Evolutionary conservation across 2,329 filamentous ascomycete species (phyloP).

Genomic region (Chaetomium strumarium): DNA sequence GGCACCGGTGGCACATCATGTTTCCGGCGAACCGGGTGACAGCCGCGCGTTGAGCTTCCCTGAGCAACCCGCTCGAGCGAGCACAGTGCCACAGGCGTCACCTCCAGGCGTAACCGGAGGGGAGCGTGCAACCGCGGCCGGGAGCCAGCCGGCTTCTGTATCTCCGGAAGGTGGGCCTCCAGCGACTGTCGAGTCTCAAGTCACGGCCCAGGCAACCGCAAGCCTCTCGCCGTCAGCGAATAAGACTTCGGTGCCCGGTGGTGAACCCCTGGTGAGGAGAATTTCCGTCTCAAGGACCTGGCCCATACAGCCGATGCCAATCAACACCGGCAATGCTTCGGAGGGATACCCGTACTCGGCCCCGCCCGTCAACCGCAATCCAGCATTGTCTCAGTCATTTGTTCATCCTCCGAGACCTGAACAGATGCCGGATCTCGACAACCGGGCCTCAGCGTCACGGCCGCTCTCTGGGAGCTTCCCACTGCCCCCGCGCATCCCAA

Average conservation of each 20-base stretch:
- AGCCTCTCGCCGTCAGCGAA: constrained; percentile 14
- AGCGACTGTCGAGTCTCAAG: constrained; percentile 28
- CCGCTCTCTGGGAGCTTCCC: constrained; percentile 41
- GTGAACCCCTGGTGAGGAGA: constrained; percentile 17
- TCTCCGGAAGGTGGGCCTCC: constrained; percentile 20
- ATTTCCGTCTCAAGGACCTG: constrained; percentile 40
- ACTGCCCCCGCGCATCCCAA: constrained; percentile 37
- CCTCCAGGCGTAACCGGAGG: constrained; percentile 11
- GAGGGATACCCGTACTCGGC: constrained; percentile 38
- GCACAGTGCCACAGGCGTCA: constrained; percentile 10
- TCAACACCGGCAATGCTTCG: constrained; percentile 17
- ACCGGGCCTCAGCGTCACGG: constrained; percentile 35
- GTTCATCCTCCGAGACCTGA: constrained; percentile 36
- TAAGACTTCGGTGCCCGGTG: not conserved
- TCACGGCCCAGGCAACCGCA: constrained; percentile 25
- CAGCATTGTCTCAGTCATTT: constrained; percentile 32
- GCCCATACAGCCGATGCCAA: constrained; percentile 35
- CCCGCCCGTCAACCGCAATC: constrained; percentile 31
- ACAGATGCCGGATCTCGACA: constrained; percentile 36
- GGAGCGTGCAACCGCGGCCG: not conserved
- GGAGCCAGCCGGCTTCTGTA: constrained; percentile 7
- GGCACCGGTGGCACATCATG: constrained; percentile 14
- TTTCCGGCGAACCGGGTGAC: constrained; percentile 14
- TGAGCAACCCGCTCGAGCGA: constrained; percentile 3
- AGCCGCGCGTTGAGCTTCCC: constrained; percentile 16